phyloP scores from a whole-genome alignment of 163 green algal genomes.

The Smithsoniella earleae region DNA sequence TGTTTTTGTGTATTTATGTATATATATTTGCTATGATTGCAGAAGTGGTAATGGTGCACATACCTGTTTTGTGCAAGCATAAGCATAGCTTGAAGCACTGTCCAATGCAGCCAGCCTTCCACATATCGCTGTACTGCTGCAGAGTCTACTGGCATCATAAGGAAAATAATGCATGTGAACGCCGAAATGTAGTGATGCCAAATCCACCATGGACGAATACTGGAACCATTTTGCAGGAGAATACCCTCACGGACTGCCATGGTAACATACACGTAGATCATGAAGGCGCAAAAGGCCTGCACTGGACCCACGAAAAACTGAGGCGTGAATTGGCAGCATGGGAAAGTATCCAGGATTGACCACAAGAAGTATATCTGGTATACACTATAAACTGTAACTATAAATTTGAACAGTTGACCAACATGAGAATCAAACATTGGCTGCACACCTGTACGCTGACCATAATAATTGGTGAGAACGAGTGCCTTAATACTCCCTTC shows the following conservation, averaged over 20 bases:
- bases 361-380: background rate
- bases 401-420: background rate
- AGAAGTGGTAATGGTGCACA: too few species aligned
- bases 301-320: constrained; percentile 30
- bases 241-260: constrained; percentile 85
- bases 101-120: constrained; percentile 76
- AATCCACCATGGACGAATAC: constrained; percentile 85
- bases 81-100: constrained; percentile 69
- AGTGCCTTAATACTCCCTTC: background rate
- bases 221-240: constrained; percentile 76
- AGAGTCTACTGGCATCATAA: constrained; percentile 75
- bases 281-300: constrained; percentile 78
- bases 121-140: constrained; percentile 58
- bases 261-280: constrained; percentile 91
- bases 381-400: background rate
- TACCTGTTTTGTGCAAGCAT: constrained; percentile 86
- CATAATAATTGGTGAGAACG: constrained; percentile 24
- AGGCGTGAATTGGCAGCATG: background rate
- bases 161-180: constrained; percentile 59
- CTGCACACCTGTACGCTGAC: constrained; percentile 18
- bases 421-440: background rate
- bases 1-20: too few species aligned
- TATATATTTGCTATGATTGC: too few species aligned
- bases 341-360: background rate
- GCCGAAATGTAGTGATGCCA: constrained; percentile 88